Percentiles rank a stretch among this genome's conserved stretches.
Conservation (phyloP, 805 yeast genomes). For the Sungouiozyma ichnusensis region DNA sequence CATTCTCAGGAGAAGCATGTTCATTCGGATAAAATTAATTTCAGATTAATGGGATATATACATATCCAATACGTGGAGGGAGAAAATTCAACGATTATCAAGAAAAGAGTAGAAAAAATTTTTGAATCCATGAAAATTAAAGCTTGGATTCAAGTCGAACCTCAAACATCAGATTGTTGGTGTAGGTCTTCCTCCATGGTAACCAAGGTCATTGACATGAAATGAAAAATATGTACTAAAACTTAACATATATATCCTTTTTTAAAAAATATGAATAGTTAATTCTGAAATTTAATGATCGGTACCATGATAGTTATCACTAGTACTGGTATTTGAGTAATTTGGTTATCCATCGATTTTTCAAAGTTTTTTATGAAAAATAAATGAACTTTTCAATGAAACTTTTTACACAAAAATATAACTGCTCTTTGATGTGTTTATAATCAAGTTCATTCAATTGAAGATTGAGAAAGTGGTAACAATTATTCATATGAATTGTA, state of each 20-base stretch:
- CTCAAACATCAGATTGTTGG: slow-evolving; percentile 58
- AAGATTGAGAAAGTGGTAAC: no score
- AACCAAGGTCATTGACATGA: slow-evolving; percentile 1
- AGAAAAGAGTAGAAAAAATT: slow-evolving; percentile 47
- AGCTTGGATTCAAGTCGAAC: slow-evolving; percentile 58
- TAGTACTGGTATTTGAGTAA: no score
- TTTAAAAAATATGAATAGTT: no score
- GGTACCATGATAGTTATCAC: no score
- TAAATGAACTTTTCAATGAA: no score
- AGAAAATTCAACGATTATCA: slow-evolving; percentile 51
- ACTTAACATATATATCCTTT: background rate
- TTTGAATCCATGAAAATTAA: slow-evolving; percentile 41
- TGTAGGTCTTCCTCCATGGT: slow-evolving; percentile 34
- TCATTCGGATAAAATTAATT: slow-evolving; percentile 22
- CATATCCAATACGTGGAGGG: slow-evolving; percentile 67
- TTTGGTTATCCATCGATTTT: no score
- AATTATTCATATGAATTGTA: background rate
- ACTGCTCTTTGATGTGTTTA: no score
- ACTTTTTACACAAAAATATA: no score
- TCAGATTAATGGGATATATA: slow-evolving; percentile 54
- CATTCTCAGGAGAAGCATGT: slow-evolving; percentile 25
- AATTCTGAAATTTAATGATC: no score
- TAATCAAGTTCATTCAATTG: no score
- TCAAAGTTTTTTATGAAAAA: no score
- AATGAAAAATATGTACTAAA: background rate